Evolutionary conservation across 2,329 filamentous ascomycete species (phyloP).

Genomic region (Scorias spongiosa): DNA sequence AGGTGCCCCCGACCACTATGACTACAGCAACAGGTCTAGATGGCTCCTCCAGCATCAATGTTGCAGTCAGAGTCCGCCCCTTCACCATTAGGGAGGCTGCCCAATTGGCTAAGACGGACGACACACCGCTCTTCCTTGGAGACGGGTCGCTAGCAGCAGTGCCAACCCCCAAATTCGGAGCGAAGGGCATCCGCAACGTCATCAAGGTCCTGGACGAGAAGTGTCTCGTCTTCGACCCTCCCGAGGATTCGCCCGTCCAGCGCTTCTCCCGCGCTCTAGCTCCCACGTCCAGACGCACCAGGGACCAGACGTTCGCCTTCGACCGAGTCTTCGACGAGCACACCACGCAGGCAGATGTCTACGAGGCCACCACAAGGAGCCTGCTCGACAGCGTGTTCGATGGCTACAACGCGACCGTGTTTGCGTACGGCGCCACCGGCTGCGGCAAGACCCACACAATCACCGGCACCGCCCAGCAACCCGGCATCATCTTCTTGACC

Average conservation of each 20-base stretch:
- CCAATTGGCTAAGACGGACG: constrained; percentile 66
- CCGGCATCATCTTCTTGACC: constrained; percentile 94
- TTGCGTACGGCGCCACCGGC: constrained; percentile 93
- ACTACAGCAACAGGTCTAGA: constrained; percentile 7
- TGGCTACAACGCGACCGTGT: constrained; percentile 97
- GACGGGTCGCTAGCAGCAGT: constrained; percentile 86
- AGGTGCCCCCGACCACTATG: not conserved
- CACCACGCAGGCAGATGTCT: constrained; percentile 79
- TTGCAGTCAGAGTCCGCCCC: constrained; percentile 46
- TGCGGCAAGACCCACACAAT: constrained; percentile 99
- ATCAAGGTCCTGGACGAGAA: constrained; percentile 94
- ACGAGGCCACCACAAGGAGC: constrained; percentile 77
- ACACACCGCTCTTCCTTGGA: constrained; percentile 82
- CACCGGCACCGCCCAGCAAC: constrained; percentile 71
- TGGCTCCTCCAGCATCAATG: constrained; percentile 35
- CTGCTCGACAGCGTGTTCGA: constrained; percentile 93
- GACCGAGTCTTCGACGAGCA: constrained; percentile 96
- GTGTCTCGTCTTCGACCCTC: constrained; percentile 91
- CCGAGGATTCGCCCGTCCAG: constrained; percentile 84
- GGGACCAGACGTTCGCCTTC: constrained; percentile 95
- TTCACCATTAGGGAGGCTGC: constrained; percentile 85
- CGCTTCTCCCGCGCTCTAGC: constrained; percentile 72
- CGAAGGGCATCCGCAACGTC: constrained; percentile 76
- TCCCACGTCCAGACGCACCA: constrained; percentile 70
- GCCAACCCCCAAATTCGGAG: constrained; percentile 62